Percentiles rank a stretch among this genome's conserved stretches.
These are phyloP conservation scores for Lizonia empirigonia DNA, from an alignment of 2,329 filamentous ascomycete genomes.

Conservation along the genomic window DNA sequence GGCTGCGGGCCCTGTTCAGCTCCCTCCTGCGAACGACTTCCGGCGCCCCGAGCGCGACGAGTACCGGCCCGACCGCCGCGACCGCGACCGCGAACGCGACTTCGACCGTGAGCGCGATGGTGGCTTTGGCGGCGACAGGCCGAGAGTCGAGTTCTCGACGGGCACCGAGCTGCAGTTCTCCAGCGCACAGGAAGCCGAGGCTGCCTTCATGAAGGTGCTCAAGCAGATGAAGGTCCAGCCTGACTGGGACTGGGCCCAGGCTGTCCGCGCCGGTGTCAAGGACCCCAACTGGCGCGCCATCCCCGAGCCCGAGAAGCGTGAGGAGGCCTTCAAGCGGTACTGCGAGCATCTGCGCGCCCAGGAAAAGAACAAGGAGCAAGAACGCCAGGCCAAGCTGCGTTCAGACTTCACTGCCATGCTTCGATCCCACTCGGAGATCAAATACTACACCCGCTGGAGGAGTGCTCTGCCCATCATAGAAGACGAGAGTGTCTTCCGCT, in stretches of 20 bases:
- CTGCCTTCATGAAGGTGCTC: slow-evolving; percentile 89
- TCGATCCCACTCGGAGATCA: slow-evolving; percentile 94
- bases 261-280: slow-evolving; percentile 82
- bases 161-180: slow-evolving; percentile 59
- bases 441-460: slow-evolving; percentile 96
- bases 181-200: slow-evolving; percentile 82
- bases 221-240: slow-evolving; percentile 83
- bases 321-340: slow-evolving; percentile 92
- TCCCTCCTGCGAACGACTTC: slow-evolving; percentile 50
- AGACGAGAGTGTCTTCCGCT: slow-evolving; percentile 92
- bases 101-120: slow-evolving; percentile 54
- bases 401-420: slow-evolving; percentile 96
- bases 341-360: slow-evolving; percentile 86
- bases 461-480: slow-evolving; percentile 93
- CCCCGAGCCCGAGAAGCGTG: slow-evolving; percentile 89
- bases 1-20: slow-evolving; percentile 60
- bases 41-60: slow-evolving; percentile 39
- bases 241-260: slow-evolving; percentile 92
- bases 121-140: slow-evolving; percentile 49
- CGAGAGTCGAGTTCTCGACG: slow-evolving; percentile 48
- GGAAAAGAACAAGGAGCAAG: slow-evolving; percentile 93
- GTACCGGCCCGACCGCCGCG: slow-evolving; percentile 35
- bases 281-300: slow-evolving; percentile 93
- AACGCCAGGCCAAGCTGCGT: slow-evolving; percentile 87
- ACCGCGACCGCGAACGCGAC: slow-evolving; percentile 49